Evolutionary conservation across 1,284 basidiomycete species (phyloP), one percentile per base, ranked within the genome.

Genomic region (Fomitiporia mediterranea): DNA sequence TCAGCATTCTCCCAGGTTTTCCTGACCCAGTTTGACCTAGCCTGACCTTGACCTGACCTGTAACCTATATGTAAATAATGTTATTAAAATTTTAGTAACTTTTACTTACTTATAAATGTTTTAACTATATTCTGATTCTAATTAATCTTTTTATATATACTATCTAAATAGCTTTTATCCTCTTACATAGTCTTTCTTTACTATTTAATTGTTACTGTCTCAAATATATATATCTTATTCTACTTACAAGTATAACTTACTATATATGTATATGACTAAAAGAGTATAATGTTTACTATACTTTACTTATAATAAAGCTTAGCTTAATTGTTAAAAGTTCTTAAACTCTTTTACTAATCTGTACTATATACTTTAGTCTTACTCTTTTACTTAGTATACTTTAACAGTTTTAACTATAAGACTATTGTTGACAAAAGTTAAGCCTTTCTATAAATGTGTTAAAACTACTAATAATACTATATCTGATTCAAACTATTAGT

Each of bases 401-500:
- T 65, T 77, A 78, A 76, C 77, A 73, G 75, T 75, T 77, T 74
- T 75, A 77, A 67, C 72, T 77, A 64, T 76, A 70, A 66, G 77
- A 71, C 68, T 66, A 65, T 51, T 63, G 64, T 60, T 65, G 64
- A 50, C 74, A 75, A 56, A 78, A 64, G 72, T 77, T 61, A 78
- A 79, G 53, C 79, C 81, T 56, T 86, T 86, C 73, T 76, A 75
- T 58, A 83, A 83, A 57, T 84, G 81, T 70, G 84, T 89, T 35
- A 83, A 89, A 67, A 86, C 84, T 38, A 92, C 89, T 6, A 78
- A 82, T 61, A 83, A 92, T 65, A 88, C 89, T 9, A 77, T 91
- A 89, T 49, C 77, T 91, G 63, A 87, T 91, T 63, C 81, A 90
- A 69, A 87, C 86, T 25, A 87, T 86, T 53, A 77, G 83, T 47